Evolutionary conservation across 2,329 filamentous ascomycete species (phyloP), one percentile per base, ranked within the genome.

Genomic region (Xylariaceae sp.): DNA sequence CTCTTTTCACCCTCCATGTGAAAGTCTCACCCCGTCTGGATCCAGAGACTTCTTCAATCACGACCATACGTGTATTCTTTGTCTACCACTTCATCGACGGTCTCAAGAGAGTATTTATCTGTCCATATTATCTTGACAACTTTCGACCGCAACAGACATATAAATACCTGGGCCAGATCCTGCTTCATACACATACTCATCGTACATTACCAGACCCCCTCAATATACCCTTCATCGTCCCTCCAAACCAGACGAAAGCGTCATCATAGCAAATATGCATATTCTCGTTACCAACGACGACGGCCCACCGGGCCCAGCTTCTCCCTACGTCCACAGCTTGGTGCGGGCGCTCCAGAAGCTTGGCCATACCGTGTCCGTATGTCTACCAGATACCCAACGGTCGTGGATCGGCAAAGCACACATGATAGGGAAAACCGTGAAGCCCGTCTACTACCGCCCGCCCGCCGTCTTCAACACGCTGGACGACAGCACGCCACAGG

Each of bases 321-420:
- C 89, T 45, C 90, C 90, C 6, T 93, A 93, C 69, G 83, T 93
- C 62, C 88, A 90, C 76, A 86, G 84, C 63, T 82, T 93, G 59
- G 82, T 92, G 49, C 78, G 84, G 61, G 82, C 83, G 56, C 85
- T 94, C 54, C 85, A 91, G 72, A 75, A 80, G 58, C 85, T 88
- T 37, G 92, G 92, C 6, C 93, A 97, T 75, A 81, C 78, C n/a
- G 90, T 97, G 61, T 96, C 91, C 6, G 92, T 99, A 53, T 88
- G 94, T 64, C 84, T 99, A 11, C 94, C 94, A 1, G 85, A 97
- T 73, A 88, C 87, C 5, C 94, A 99, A 76, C 87, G 93, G 63
- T 96, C 92, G 58, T 99, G 94, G 94, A 97, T 99, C 69, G 92
- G 92, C 68, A 99, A 99, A 79, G 94, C 94, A 2, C 94, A 97